phyloP scores from a whole-genome alignment of 2,329 filamentous ascomycete species.

The Penicillium corylophilum region DNA sequence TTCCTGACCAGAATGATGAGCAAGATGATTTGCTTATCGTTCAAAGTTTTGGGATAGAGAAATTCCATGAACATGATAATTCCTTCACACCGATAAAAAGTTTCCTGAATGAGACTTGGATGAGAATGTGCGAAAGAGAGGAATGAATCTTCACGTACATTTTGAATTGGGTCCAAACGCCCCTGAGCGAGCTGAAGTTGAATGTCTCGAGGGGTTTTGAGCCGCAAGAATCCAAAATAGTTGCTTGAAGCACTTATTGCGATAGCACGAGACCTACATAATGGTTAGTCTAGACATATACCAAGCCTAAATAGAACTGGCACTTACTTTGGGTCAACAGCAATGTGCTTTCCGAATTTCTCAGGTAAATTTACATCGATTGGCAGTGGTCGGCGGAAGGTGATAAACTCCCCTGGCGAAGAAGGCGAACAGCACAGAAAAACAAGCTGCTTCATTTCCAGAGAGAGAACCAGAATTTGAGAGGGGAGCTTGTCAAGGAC shows the following conservation, averaged over 20 bases:
- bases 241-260: slow-evolving; percentile 70
- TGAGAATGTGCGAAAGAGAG: not conserved
- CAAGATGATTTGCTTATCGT: slow-evolving; percentile 72
- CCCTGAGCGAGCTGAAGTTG: slow-evolving; percentile 50
- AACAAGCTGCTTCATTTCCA: slow-evolving; percentile 70
- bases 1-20: slow-evolving; percentile 58
- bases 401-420: slow-evolving; percentile 58
- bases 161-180: slow-evolving; percentile 60
- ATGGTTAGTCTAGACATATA: slow-evolving; percentile 9
- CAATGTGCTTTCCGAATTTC: slow-evolving; percentile 64
- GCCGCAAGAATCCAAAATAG: slow-evolving; percentile 69
- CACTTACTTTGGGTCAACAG: slow-evolving; percentile 73
- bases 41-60: slow-evolving; percentile 66
- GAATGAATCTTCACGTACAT: slow-evolving; percentile 39
- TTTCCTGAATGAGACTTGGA: slow-evolving; percentile 36
- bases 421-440: slow-evolving; percentile 67
- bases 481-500: slow-evolving; percentile 56
- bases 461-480: slow-evolving; percentile 75
- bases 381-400: slow-evolving; percentile 60
- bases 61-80: slow-evolving; percentile 87
- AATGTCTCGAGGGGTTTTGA: slow-evolving; percentile 58
- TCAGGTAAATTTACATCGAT: slow-evolving; percentile 53
- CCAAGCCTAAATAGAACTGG: not conserved
- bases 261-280: slow-evolving; percentile 52
- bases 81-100: slow-evolving; percentile 60